Evolutionary conservation across 495 filamentous ascomycete species (phyloP), one percentile per base, ranked within the genome.

Genomic region (Chaetomidium leptoderma): DNA sequence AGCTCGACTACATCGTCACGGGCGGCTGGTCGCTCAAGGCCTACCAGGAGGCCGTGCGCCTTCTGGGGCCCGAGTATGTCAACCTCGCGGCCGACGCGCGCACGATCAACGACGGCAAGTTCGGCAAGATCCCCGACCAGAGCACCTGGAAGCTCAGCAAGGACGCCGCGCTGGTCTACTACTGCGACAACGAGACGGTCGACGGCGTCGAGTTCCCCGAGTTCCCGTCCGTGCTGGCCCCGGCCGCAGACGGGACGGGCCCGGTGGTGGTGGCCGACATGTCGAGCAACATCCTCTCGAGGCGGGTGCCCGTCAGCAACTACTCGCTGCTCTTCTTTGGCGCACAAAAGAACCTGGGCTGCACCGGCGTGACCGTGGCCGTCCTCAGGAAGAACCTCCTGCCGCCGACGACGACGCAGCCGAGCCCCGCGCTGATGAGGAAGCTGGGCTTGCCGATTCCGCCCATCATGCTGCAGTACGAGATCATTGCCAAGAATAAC

Each of bases 1-100:
- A 84, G 69, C 70, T 93, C 19, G 93, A 96, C 70, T 97, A 97
- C 70, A 76, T 96, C 17, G 87, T 96, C 35, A 95, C 93, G 36
- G 92, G 92, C 57, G 83, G 84, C n/a, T 96, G 93, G 92, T 92
- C 88, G 29, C 77, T 89, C 60, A 96, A 97, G 72, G 91, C 91
- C n/a, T 86, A 81, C 42, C 87, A 92, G 70, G 92, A 97, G 72
- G 91, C 90, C 24, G 74, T 76, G 24, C 78, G 90, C 36, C 72
- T 97, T 3, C 69, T 95, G 0, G 92, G 92, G 5, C 73, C 84
- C 8, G 82, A 88, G 66, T 79, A 89, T 59, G 85, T 95, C 65
- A 95, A 96, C 70, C 70, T 96, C 33, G 90, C 80, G 6, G 70
- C 83, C 17, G 89, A 96, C 70, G 76, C 88, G 7, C 79, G 88